Conservation (phyloP, 2,329 filamentous ascomycete species). For the Scleromitrula shiraiana region DNA sequence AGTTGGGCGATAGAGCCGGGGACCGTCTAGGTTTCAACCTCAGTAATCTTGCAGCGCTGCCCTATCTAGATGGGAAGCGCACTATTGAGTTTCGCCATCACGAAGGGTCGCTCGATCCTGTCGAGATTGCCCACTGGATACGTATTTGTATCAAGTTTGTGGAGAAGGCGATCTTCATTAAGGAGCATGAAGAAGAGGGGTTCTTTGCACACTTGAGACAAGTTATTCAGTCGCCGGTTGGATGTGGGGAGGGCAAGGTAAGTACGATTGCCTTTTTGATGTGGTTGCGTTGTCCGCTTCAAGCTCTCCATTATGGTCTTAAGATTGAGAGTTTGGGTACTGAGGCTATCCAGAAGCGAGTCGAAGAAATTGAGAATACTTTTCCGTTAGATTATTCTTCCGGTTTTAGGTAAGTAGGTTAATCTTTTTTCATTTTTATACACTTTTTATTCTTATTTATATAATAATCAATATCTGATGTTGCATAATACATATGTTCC, state of each 20-base stretch:
- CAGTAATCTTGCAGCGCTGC: neutral
- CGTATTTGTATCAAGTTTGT: slow-evolving; percentile 14
- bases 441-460: too few relatives aligned
- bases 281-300: neutral
- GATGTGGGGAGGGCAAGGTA: neutral
- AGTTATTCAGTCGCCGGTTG: neutral
- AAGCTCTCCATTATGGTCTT: neutral
- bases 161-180: neutral
- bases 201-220: neutral
- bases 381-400: too few relatives aligned
- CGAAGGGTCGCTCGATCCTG: slow-evolving; percentile 16
- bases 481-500: too few relatives aligned
- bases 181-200: neutral
- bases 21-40: neutral
- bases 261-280: neutral
- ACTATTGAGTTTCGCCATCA: slow-evolving; percentile 25
- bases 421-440: too few relatives aligned
- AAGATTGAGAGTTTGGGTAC: too few relatives aligned
- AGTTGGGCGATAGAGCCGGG: neutral
- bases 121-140: slow-evolving; percentile 17
- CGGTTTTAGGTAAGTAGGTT: too few relatives aligned
- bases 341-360: too few relatives aligned
- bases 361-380: too few relatives aligned
- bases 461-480: too few relatives aligned
- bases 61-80: neutral